These are phyloP conservation scores for Mercurialis annua DNA, from an alignment of 345 rosid species.

Conservation along the genomic window DNA sequence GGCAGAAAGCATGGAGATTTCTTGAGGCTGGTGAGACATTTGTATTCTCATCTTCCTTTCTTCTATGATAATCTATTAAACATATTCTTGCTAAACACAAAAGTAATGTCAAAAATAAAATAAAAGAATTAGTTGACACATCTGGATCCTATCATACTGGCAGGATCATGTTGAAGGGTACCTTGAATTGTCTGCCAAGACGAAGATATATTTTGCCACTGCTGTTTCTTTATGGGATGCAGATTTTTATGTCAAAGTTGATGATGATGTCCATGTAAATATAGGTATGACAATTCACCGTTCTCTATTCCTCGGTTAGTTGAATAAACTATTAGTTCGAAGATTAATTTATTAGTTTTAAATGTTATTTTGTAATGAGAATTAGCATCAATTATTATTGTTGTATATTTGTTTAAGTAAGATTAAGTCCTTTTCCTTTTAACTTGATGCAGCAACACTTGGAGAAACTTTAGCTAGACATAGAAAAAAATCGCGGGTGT, in stretches of 20 bases:
- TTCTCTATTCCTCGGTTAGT: not conserved
- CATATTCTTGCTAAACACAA: not conserved
- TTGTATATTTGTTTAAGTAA: not conserved
- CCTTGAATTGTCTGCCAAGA: slow-evolving; percentile 94
- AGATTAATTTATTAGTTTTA: not conserved
- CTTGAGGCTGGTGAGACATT: slow-evolving; percentile 62
- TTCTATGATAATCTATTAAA: slow-evolving; percentile 6
- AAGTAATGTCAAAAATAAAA: not conserved
- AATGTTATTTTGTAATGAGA: not conserved
- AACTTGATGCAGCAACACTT: slow-evolving; percentile 65
- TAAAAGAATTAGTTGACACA: not conserved
- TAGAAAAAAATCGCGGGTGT: slow-evolving; percentile 65
- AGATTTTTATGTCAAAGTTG: slow-evolving; percentile 94
- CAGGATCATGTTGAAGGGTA: slow-evolving; percentile 99
- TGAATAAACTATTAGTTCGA: not conserved
- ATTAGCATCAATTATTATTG: not conserved
- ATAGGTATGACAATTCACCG: slow-evolving; percentile 44
- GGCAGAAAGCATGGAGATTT: slow-evolving; percentile 88
- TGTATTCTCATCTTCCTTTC: not conserved
- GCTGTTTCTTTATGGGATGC: slow-evolving; percentile 93
- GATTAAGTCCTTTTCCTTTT: slow-evolving; percentile 12
- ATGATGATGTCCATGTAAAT: slow-evolving; percentile 98
- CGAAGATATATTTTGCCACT: slow-evolving; percentile 86
- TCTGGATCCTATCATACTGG: slow-evolving; percentile 13
- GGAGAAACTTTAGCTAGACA: slow-evolving; percentile 88